A percentile compares a stretch with the other conserved stretches of the same genome.
Evolutionary conservation across 2,329 filamentous ascomycete genomes (phyloP).

Genomic region (Exophiala oligosperma): DNA sequence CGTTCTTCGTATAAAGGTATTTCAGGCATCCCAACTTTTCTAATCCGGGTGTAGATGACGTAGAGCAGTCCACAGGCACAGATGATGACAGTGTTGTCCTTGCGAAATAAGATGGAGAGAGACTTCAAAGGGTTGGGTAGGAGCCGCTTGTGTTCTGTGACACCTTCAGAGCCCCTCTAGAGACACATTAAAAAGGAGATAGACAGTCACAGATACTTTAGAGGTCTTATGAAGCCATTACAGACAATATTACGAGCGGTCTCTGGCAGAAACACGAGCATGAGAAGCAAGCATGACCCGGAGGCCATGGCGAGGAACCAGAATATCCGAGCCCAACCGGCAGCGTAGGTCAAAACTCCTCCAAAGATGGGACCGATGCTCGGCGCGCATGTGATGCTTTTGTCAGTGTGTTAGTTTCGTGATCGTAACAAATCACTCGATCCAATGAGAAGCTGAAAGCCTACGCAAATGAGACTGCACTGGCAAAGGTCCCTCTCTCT

Average conservation of each 20-base stretch:
- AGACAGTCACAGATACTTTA: neutral
- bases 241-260: neutral
- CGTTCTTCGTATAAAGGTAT: no score
- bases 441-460: conserved; percentile 2
- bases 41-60: no score
- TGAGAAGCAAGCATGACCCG: neutral
- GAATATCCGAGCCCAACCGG: neutral
- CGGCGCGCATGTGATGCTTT: neutral
- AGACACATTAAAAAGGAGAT: neutral
- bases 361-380: neutral
- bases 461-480: conserved; percentile 29
- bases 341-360: neutral
- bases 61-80: no score
- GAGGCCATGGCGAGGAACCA: neutral
- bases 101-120: no score
- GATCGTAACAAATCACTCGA: no score
- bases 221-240: neutral
- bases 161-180: neutral
- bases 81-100: no score
- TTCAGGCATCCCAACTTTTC: no score
- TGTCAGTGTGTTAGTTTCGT: neutral
- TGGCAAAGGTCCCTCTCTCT: conserved; percentile 36
- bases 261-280: neutral
- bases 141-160: no score
- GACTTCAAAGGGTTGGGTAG: no score